Evolutionary conservation across 1,284 basidiomycete species (phyloP), one percentile per base, ranked within the genome.

Genomic region (Boletus sp.): DNA sequence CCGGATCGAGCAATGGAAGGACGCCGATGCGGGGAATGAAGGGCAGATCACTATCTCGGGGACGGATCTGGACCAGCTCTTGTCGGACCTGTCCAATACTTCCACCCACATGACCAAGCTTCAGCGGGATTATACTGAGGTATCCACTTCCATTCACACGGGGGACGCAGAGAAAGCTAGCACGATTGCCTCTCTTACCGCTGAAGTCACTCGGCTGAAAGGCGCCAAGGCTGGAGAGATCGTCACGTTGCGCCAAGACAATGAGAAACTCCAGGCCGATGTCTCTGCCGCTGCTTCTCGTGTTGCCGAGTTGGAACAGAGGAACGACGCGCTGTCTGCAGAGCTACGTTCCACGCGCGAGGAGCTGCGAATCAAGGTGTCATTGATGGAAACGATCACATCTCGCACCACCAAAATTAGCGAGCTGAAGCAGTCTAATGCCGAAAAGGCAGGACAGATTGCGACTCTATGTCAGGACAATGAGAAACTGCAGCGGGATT

Each of bases 11-110:
- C 33, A 43, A 3, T 62, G 63, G 63, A 67, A 40, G 55, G 27
- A 53, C 1, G n/a, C 16, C 1, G 23, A 47, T 7, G 2, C 14
- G 9, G 31, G 9, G 31, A 30, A 37, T 27, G 44, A 40, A 17
- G 57, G 40, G 2, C 27, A 49, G 11, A 10, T 67, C 25, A 35
- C 27, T 3, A 55, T 65, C 49, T 58, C 65, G 35, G 28, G 7
- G 50, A 44, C 49, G 23, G 64, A 67, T 19, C 49, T 65, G 47
- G 65, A 67, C 3, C 55, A 50, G 17, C 52, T 65, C 52, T 58
- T 43, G n/a, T 38, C 17, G 3, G 52, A 58, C 14, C 8, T 65
- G 14, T 48, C 62, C 40, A 30, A 4, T 13, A 46, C 56, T 5
- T 52, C 52, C 16, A 25, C 62, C 30, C 54, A 40, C 6, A 35